phyloP scores from a whole-genome alignment of 345 rosid species.

The Syzygium jambos region DNA sequence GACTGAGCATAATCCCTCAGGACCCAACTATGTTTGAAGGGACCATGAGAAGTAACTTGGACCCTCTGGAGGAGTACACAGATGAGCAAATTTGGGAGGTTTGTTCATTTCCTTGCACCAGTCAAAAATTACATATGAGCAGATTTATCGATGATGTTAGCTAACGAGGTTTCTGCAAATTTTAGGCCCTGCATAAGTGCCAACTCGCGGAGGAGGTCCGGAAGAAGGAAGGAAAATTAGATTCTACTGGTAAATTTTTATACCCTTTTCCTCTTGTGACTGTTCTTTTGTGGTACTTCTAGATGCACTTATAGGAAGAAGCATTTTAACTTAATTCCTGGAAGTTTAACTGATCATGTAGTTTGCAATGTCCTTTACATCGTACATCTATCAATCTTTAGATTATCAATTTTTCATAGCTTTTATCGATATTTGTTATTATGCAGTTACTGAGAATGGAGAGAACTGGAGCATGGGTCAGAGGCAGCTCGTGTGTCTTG shows the following conservation, averaged over 20 bases:
- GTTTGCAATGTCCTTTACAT: background rate
- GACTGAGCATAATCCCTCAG: constrained; percentile 83
- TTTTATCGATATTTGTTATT: background rate
- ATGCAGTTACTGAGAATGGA: constrained; percentile 67
- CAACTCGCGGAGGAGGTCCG: constrained; percentile 77
- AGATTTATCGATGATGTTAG: background rate
- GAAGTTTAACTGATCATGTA: background rate
- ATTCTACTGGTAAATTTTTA: constrained; percentile 33
- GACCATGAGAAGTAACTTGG: constrained; percentile 69
- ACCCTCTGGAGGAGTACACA: constrained; percentile 79
- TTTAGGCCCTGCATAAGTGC: constrained; percentile 76
- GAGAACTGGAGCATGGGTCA: constrained; percentile 98
- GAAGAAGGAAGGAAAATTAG: constrained; percentile 59
- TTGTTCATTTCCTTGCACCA: background rate
- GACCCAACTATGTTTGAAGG: constrained; percentile 98
- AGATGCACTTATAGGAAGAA: background rate
- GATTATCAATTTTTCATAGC: background rate
- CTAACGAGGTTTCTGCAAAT: background rate
- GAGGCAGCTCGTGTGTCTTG: constrained; percentile 78
- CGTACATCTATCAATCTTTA: background rate
- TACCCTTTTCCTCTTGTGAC: background rate
- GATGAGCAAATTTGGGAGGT: constrained; percentile 95
- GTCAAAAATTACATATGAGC: background rate
- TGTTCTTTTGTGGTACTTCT: background rate
- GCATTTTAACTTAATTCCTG: background rate